Conservation (phyloP, 2,329 filamentous ascomycete genomes). For the Chalaropsis ovoidea region DNA sequence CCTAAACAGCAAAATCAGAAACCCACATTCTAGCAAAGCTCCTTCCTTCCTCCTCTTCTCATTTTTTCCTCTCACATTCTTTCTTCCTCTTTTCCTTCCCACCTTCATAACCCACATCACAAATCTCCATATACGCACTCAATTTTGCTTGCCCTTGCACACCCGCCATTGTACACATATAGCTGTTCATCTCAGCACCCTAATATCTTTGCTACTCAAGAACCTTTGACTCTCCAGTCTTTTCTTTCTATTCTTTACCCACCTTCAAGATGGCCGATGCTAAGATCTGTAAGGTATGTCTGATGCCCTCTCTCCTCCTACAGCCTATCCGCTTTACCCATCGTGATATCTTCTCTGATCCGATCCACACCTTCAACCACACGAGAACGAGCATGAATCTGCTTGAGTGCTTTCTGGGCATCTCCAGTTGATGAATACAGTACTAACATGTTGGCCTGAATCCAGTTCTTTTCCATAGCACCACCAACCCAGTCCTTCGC, state of each 20-base stretch:
- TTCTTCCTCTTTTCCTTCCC: constrained; percentile 10
- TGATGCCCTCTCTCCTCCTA: not conserved
- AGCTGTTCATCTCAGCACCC: not conserved
- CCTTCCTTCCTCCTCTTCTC: constrained; percentile 5
- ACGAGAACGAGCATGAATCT: too few species aligned
- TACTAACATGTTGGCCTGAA: not conserved
- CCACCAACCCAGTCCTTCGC: not conserved
- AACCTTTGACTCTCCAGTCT: not conserved
- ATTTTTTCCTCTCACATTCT: constrained; percentile 12
- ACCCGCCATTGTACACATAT: not conserved
- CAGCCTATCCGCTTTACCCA: not conserved
- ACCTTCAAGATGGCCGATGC: constrained; percentile 20
- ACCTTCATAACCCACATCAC: not conserved
- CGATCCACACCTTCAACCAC: not conserved
- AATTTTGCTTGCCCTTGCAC: not conserved
- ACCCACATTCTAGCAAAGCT: constrained; percentile 16
- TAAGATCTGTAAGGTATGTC: constrained; percentile 24
- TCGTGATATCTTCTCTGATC: not conserved
- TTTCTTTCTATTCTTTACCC: not conserved
- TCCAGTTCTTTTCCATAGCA: not conserved
- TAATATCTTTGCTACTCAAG: not conserved
- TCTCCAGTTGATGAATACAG: not conserved
- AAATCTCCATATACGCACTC: constrained; percentile 5
- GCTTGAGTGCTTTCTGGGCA: not conserved
- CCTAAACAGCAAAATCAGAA: constrained; percentile 10